Conservation (phyloP, 805 yeast genomes). For the Brettanomyces naardenensis region DNA sequence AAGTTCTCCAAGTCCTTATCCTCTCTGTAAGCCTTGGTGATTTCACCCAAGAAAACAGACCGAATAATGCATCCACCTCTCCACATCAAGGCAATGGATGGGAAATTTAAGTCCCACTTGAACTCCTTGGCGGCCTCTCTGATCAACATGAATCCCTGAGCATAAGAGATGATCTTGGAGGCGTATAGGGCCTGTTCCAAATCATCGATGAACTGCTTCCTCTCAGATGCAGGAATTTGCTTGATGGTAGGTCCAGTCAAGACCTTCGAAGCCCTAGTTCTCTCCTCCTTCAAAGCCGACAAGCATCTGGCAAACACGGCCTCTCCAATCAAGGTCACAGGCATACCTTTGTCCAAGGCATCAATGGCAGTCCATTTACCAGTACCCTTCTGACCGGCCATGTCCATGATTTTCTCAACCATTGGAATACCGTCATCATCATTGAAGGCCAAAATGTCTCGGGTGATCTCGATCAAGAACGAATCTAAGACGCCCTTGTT, state of each 20-base stretch:
- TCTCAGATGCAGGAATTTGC: conserved; percentile 62
- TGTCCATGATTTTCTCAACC: conserved; percentile 92
- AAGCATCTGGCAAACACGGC: conserved; percentile 96
- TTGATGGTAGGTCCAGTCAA: conserved; percentile 73
- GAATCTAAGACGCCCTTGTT: conserved; percentile 97
- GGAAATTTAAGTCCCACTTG: conserved; percentile 96
- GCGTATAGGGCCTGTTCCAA: conserved; percentile 98
- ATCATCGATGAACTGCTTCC: conserved; percentile 78
- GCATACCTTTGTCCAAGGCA: conserved; percentile 96
- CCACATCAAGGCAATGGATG: conserved; percentile 99
- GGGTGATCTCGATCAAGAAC: conserved; percentile 92
- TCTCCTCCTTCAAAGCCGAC: conserved; percentile 87
- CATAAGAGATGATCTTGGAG: conserved; percentile 95
- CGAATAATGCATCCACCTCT: conserved; percentile 99
- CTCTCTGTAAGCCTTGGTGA: conserved; percentile 92
- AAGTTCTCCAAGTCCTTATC: conserved; percentile 91
- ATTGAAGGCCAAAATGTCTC: conserved; percentile 84
- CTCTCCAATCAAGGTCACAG: conserved; percentile 96
- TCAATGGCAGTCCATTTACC: conserved; percentile 99
- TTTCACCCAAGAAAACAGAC: conserved; percentile 96
- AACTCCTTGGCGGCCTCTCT: conserved; percentile 97
- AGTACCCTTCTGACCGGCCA: conserved; percentile 99
- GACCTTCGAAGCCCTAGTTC: conserved; percentile 73
- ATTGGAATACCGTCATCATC: conserved; percentile 89
- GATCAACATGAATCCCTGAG: conserved; percentile 99